A percentile compares a stretch with the other conserved stretches of the same genome.
These are phyloP conservation scores for Leccinum truebloodii DNA, from an alignment of 768 basidiomycete species.

Conservation along the genomic window DNA sequence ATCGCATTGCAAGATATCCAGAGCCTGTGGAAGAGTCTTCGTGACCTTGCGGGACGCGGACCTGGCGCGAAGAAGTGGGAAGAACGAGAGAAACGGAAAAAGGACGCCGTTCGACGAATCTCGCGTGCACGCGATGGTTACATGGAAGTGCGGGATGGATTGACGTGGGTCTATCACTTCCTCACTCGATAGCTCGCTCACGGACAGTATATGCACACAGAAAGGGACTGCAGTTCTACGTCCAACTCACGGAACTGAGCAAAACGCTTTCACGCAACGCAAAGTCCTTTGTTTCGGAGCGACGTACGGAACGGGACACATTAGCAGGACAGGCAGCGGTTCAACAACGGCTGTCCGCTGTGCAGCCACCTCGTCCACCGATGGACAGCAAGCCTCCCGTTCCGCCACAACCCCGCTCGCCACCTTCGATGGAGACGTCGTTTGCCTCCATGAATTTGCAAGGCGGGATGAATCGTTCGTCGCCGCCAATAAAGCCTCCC, in stretches of 20 bases:
- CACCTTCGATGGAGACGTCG: constrained; percentile 47
- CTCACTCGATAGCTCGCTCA: constrained; percentile 7
- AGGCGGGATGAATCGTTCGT: constrained; percentile 25
- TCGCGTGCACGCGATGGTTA: constrained; percentile 79
- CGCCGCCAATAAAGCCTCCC: constrained; percentile 31
- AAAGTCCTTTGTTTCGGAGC: constrained; percentile 58
- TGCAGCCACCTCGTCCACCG: constrained; percentile 37
- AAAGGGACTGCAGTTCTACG: constrained; percentile 89
- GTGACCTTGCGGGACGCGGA: constrained; percentile 59
- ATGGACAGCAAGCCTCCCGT: constrained; percentile 51
- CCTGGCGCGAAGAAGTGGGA: constrained; percentile 80
- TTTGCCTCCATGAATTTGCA: constrained; percentile 60
- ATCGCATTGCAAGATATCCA: constrained; percentile 72
- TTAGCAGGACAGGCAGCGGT: constrained; percentile 71
- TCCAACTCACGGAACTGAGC: constrained; percentile 69
- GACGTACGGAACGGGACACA: constrained; percentile 69
- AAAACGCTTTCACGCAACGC: constrained; percentile 57
- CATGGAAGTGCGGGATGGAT: constrained; percentile 82
- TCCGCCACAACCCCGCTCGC: constrained; percentile 43
- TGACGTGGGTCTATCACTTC: constrained; percentile 57
- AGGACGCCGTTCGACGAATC: constrained; percentile 72
- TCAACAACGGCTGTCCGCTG: constrained; percentile 58
- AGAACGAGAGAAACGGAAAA: constrained; percentile 76
- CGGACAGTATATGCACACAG: constrained; percentile 37
- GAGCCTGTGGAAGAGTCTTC: constrained; percentile 60